These are phyloP conservation scores for Oenanthe sinensis DNA, from an alignment of 129 eudicot species.

Conservation along the genomic window DNA sequence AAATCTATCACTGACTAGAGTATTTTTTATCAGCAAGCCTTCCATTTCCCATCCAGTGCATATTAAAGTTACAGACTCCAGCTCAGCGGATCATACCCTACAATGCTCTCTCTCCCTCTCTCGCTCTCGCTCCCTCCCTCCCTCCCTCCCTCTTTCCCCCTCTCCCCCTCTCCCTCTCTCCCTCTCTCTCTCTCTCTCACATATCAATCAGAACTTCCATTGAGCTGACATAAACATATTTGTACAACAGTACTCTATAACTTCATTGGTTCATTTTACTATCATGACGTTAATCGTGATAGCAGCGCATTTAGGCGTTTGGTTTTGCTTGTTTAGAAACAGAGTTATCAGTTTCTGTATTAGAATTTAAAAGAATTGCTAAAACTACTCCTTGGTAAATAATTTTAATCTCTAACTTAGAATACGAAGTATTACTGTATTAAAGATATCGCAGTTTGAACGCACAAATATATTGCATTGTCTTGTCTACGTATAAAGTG, in stretches of 20 bases:
- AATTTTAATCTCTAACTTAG: too few species aligned
- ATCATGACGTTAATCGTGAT: background rate
- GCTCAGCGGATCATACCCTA: background rate
- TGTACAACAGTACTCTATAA: background rate
- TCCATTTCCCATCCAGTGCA: background rate
- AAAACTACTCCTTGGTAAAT: too few species aligned
- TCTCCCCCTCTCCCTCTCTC: background rate
- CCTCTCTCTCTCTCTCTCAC: background rate
- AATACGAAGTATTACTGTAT: too few species aligned
- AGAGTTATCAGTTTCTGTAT: too few species aligned
- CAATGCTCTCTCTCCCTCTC: background rate
- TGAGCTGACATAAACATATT: background rate
- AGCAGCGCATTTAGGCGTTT: too few species aligned
- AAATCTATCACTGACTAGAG: background rate
- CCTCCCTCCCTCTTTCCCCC: background rate
- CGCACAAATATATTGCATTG: too few species aligned
- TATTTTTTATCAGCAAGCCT: background rate
- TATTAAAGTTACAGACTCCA: background rate
- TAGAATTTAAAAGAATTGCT: background rate
- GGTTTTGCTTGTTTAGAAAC: too few species aligned
- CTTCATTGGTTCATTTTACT: background rate
- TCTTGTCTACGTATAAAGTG: too few species aligned
- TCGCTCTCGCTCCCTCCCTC: background rate
- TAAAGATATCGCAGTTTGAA: too few species aligned
- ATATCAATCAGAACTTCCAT: background rate